phyloP scores from a whole-genome alignment of 2,329 filamentous ascomycete species.

The Lachnellula hyalina region DNA sequence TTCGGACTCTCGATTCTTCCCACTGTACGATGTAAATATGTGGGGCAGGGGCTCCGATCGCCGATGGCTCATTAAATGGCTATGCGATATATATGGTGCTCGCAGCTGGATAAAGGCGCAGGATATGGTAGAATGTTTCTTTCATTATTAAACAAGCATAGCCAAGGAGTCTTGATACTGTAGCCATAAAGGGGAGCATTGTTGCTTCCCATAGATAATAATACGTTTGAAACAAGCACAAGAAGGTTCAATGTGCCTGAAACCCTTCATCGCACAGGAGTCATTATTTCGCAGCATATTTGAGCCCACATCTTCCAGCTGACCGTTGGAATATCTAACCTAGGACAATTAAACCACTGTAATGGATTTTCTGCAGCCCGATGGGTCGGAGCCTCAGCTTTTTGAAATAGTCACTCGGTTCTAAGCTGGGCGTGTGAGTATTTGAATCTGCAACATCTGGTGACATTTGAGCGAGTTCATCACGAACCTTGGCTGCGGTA shows the following conservation, averaged over 20 bases:
- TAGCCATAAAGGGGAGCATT: not conserved
- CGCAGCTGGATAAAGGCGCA: not conserved
- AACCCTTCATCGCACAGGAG: not conserved
- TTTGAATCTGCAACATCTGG: slow-evolving; percentile 8
- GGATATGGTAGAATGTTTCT: slow-evolving; percentile 5
- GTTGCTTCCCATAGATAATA: not conserved
- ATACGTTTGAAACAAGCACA: slow-evolving; percentile 1
- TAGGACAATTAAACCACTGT: not conserved
- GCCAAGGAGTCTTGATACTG: slow-evolving; percentile 11
- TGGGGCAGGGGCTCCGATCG: not conserved
- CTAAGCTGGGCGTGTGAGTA: not conserved
- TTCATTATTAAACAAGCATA: slow-evolving; percentile 13
- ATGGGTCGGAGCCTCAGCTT: not conserved
- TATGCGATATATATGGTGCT: slow-evolving; percentile 7
- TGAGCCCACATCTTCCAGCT: not conserved
- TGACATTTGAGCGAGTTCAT: not conserved
- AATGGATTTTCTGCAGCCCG: not conserved
- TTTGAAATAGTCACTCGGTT: not conserved
- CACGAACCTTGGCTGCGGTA: slow-evolving; percentile 6
- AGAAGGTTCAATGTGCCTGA: not conserved
- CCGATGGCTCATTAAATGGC: not conserved
- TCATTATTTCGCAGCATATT: not conserved
- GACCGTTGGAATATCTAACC: not conserved
- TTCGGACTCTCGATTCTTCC: not conserved
- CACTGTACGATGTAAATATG: slow-evolving; percentile 1